Evolutionary conservation across 2,329 filamentous ascomycete genomes (phyloP), one percentile per base, ranked within the genome.

Genomic region (Colletotrichum lentis): DNA sequence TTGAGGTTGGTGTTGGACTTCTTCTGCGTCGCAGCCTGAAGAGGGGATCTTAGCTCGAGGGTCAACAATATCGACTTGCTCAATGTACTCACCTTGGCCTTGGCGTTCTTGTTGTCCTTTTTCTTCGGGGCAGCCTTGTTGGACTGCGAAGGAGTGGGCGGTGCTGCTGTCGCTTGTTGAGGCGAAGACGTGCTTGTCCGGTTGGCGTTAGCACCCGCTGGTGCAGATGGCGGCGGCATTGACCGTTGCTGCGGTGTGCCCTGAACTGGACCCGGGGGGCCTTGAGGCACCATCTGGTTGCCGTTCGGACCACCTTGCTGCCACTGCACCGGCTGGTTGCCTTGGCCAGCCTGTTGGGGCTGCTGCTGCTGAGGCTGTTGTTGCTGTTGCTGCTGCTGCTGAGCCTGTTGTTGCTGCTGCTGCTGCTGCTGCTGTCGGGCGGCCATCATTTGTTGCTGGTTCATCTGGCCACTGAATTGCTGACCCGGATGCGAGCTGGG

Each of bases 41-140:
- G 20, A 37, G 3, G 8, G 31, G 8, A 10, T 6, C 18, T 70
- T 47, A 68, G 59, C 39, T 24, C 16, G 3, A 24, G 8, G 5
- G 12, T 31, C 18, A 2, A 16, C 8, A n/a, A 6, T 3, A 6
- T 14, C 11, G 24, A 12, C 35, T 53, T n/a, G 22, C 18, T 10
- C 6, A 52, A 49, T 47, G 37, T 35, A 74, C 82, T 81, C 85
- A 92, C 90, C 88, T 93, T 92, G 65, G 80, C 83, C 78, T 90
- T 91, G 5, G 86, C 82, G 69, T 82, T 85, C 78, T 90, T 90
- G 5, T 80, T 81, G 39, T 89, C 88, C 82, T 93, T 92, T 85
- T 95, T 95, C 78, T 93, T 94, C 1, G 91, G 90, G 41, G 87
- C 89, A 4, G 90, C 79, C 82, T 95, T 95, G 75, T 89, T 90